These are phyloP conservation scores for Penicillium decumbens DNA, from an alignment of 2,329 filamentous ascomycete genomes.

Conservation along the genomic window DNA sequence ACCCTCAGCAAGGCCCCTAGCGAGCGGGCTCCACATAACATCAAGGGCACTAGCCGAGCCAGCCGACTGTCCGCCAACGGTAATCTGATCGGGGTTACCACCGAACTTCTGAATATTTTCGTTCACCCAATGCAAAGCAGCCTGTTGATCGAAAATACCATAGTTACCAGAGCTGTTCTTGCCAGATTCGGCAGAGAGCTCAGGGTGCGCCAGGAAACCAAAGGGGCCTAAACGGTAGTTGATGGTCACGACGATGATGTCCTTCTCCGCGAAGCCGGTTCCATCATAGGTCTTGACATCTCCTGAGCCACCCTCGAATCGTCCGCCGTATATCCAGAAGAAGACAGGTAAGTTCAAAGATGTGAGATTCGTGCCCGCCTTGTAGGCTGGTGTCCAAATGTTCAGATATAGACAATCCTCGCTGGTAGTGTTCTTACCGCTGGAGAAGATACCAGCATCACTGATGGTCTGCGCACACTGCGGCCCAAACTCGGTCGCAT, in stretches of 20 bases:
- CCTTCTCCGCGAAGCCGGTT: slow-evolving; percentile 13
- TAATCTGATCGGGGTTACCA: slow-evolving; percentile 29
- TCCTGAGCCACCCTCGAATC: slow-evolving; percentile 7
- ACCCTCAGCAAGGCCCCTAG: slow-evolving; percentile 7
- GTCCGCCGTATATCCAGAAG: slow-evolving; percentile 12
- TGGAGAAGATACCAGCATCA: slow-evolving; percentile 9
- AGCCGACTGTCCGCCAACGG: slow-evolving; percentile 21
- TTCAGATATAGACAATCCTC: slow-evolving; percentile 37
- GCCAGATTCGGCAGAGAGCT: slow-evolving; percentile 13
- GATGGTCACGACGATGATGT: slow-evolving; percentile 18
- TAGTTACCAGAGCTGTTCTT: slow-evolving; percentile 31
- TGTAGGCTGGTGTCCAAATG: slow-evolving; percentile 29
- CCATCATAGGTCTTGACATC: slow-evolving; percentile 15
- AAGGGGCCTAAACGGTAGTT: slow-evolving; percentile 21
- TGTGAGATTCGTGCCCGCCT: no score
- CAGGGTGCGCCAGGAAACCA: slow-evolving; percentile 18
- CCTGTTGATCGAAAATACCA: slow-evolving; percentile 30
- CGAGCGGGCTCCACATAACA: slow-evolving; percentile 10
- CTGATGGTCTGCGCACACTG: slow-evolving; percentile 8
- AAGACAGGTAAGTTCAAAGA: slow-evolving; percentile 22
- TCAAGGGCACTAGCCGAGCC: slow-evolving; percentile 15
- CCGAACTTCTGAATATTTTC: slow-evolving; percentile 32
- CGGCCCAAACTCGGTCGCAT: slow-evolving; percentile 7
- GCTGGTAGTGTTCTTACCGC: slow-evolving; percentile 22
- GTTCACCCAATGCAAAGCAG: slow-evolving; percentile 29